phyloP scores from a whole-genome alignment of 2,329 filamentous ascomycete genomes.

The Diaporthe velutina region DNA sequence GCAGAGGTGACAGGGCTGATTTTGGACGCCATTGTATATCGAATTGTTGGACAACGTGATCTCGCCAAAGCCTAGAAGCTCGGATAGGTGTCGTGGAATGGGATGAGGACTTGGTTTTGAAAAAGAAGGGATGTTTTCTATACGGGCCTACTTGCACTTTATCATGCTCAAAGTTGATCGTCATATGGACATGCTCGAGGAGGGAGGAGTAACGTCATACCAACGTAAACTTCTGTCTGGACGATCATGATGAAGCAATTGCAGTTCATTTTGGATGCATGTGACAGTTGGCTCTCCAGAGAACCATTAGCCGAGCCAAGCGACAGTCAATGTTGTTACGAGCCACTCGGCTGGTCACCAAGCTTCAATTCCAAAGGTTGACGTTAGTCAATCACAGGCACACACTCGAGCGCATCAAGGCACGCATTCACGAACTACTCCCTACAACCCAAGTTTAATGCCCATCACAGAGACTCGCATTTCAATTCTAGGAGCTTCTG shows the following conservation, averaged over 20 bases:
- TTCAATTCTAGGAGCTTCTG: too few relatives aligned
- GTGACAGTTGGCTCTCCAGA: not conserved
- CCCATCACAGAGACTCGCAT: accelerated
- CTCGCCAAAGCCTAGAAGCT: not conserved
- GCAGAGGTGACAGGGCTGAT: not conserved
- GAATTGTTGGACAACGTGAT: not conserved
- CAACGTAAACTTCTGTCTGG: not conserved
- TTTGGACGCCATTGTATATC: not conserved
- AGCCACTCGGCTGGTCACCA: not conserved
- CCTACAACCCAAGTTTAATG: too few relatives aligned
- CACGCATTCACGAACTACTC: too few relatives aligned
- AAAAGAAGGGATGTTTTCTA: not conserved
- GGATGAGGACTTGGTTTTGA: not conserved
- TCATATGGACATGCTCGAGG: not conserved
- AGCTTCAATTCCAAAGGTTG: not conserved
- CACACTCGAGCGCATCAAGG: too few relatives aligned
- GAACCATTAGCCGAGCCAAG: not conserved
- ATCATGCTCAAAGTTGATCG: not conserved
- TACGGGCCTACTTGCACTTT: not conserved
- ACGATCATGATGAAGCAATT: not conserved
- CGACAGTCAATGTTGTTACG: not conserved
- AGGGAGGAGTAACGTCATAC: not conserved
- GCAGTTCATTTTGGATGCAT: not conserved
- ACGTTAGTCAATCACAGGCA: too few relatives aligned
- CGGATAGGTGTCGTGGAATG: not conserved